Base-by-base conservation (phyloP, 169 alveolate genomes). In the Miamiensis avidus region DNA sequence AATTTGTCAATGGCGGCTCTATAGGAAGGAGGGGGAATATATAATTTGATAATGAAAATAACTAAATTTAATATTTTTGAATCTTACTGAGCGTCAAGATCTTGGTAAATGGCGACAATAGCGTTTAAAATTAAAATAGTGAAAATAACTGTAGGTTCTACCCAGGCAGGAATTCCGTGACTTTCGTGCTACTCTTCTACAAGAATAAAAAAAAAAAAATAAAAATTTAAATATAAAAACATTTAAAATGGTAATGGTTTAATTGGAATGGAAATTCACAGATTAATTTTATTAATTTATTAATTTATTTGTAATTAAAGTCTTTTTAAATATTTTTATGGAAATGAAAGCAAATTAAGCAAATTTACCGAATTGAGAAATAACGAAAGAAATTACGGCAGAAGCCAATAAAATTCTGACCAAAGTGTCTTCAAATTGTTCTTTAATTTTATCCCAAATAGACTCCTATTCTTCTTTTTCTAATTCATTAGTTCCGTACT, bases 61-160 rank as follows among this genome's bases (percentile, higher is more conserved):
- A n/a, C 29, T 6, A 29, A 29, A 74, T n/a, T 29, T 74, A 29
- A 29, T 65, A 76, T 77, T 49, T 97, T 99, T 86, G 98, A 89
- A 29, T 99, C 99, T 85, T 97, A 95, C 91, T 99, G 99, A 20
- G 99, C 99, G 83, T 98, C 98, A 78, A 99, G 92, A 89, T 99
- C 99, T 92, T 99, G 99, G 99, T 99, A 97, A 31, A 98, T 99
- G 0, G 99, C 99, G 29, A 99, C 99, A 25, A 96, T 91, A 0
- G 99, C 99, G 92, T 98, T 99, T 25, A 97, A 94, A 25, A 99
- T 89, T 69, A 99, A 94, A 31, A 99, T 99, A 76, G 97, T 86
- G 31, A 99, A 92, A 65, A 98, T 98, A 27, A 99, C 99, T 65
- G 97, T 90, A 32, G 99, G 99, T 91, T 98, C 99, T 29, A 99